Base-by-base conservation (phyloP, 2,329 filamentous ascomycete genomes). In the Pseudonectria foliicola region DNA sequence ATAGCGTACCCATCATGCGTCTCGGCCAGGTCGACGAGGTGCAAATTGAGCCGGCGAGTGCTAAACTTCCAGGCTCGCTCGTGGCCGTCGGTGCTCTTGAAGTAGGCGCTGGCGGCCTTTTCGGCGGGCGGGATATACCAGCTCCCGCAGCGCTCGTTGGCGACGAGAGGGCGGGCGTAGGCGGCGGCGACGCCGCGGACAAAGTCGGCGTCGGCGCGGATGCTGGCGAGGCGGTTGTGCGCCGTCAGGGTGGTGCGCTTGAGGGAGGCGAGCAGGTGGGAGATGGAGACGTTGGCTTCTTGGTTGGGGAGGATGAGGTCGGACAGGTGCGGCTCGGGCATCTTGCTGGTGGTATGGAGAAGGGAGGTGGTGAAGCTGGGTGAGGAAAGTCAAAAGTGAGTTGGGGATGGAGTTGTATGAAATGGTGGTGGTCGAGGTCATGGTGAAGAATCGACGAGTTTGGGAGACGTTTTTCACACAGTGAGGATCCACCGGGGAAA, bases 71-170 rank as follows among this genome's bases (percentile, higher is more conserved):
- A 98, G 53, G 93, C 80, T 7, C 85, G 81, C 34, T 80, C 79
- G 59, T 98, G 92, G 1, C 92, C 92, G 63, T 98, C 92, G 2
- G 92, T 98, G 62, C 86, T 94, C 70, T 98, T 98, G 64, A 96
- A 98, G 62, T 96, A 98, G 23, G 83, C 85, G 45, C 84, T 88
- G 23, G 76, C 84, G 2, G 56, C 63, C 60, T 90, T 92, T 16
- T 53, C 53, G 7, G 59, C 59, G 0, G 81, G 81, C 24, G 68
- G 63, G 16, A 96, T 83, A 58, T 96, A 96, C 92, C 92, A 98
- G 61, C 85, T 90, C 1, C 92, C 92, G 58, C 92, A 96, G 40
- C 92, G 76, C 66, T 96, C 89, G 55, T 98, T 98, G 21, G 90
- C 88, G 11, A 96, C 69, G 2, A 96, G 67, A 0, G 88, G 87